phyloP scores from a whole-genome alignment of 768 basidiomycete species.

The Collybia mongolica region DNA sequence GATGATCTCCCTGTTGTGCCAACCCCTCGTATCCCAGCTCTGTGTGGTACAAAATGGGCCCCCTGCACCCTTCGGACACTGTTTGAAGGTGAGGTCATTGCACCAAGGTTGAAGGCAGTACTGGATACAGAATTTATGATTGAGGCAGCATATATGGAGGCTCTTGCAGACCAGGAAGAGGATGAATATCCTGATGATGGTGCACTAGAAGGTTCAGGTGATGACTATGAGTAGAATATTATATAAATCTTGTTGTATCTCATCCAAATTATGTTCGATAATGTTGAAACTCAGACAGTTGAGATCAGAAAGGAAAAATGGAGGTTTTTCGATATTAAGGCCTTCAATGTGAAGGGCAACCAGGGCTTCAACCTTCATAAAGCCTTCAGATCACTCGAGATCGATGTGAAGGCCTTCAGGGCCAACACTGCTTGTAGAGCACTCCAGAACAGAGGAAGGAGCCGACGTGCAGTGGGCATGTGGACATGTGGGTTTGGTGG shows the following conservation, averaged over 20 bases:
- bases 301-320: neutral
- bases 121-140: neutral
- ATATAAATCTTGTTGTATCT: neutral
- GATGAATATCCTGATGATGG: neutral
- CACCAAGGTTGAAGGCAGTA: neutral
- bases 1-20: no score
- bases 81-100: neutral
- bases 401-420: neutral
- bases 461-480: no score
- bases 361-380: constrained; percentile 2
- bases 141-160: neutral
- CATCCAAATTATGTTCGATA: neutral
- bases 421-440: constrained; percentile 1
- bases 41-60: neutral
- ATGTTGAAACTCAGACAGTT: neutral
- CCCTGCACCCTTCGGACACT: neutral
- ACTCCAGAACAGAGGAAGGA: no score
- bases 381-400: neutral
- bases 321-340: neutral
- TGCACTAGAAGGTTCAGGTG: neutral
- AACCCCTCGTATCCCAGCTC: no score
- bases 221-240: neutral
- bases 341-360: neutral
- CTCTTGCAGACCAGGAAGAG: neutral
- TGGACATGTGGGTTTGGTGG: no score